phyloP scores from a whole-genome alignment of 495 filamentous ascomycete genomes.

The Aspergillus campestris region DNA sequence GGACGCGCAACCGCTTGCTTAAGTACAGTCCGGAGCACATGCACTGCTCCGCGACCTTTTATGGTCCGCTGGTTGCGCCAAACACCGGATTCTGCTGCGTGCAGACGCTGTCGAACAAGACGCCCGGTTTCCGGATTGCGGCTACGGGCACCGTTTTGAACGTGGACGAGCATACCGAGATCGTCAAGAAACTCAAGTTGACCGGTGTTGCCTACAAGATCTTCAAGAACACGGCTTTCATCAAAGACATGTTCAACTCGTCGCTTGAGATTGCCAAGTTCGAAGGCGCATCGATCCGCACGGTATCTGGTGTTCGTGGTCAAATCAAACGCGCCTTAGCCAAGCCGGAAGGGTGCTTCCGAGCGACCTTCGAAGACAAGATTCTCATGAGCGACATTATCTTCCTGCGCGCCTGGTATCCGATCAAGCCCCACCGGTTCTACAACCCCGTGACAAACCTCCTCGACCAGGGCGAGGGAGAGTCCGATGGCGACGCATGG shows the following conservation, averaged over 20 bases:
- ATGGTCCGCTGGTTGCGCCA: conserved; percentile 86
- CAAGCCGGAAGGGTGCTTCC: conserved; percentile 90
- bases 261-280: conserved; percentile 95
- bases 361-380: conserved; percentile 97
- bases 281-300: conserved; percentile 89
- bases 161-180: conserved; percentile 89
- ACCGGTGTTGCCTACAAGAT: conserved; percentile 91
- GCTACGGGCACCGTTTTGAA: conserved; percentile 87
- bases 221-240: conserved; percentile 98
- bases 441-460: conserved; percentile 96
- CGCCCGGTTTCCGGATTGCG: conserved; percentile 84
- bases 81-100: conserved; percentile 94
- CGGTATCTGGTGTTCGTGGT: conserved; percentile 88
- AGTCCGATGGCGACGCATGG: conserved; percentile 48
- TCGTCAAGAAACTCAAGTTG: conserved; percentile 98
- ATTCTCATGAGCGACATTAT: conserved; percentile 93
- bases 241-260: conserved; percentile 96
- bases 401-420: conserved; percentile 93
- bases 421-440: conserved; percentile 86
- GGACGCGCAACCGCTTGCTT: conserved; percentile 91
- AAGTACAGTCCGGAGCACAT: conserved; percentile 98
- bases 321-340: conserved; percentile 90
- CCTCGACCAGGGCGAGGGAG: conserved; percentile 41
- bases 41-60: conserved; percentile 95
- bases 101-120: conserved; percentile 81